Conservation (phyloP, 2,329 filamentous ascomycete genomes). For the Neurospora crassa region DNA sequence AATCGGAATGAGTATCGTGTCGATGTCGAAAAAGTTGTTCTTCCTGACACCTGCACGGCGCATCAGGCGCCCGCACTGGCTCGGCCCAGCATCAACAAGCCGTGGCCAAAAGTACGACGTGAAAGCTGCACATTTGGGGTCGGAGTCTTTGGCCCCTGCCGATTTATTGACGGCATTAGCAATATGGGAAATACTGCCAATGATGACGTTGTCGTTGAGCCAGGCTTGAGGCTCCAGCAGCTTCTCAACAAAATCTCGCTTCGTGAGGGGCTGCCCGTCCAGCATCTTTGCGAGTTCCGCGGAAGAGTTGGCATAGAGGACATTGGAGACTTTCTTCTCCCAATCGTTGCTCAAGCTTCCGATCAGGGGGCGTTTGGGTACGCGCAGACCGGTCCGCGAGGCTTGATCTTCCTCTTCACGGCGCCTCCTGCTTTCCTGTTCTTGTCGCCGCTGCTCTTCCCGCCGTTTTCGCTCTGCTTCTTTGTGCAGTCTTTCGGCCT, state of each 20-base stretch:
- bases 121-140: constrained; percentile 53
- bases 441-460: constrained; percentile 17
- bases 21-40: constrained; percentile 53
- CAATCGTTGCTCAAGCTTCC: constrained; percentile 26
- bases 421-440: constrained; percentile 14
- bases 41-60: constrained; percentile 46
- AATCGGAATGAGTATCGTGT: constrained; percentile 62
- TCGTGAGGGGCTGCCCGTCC: constrained; percentile 40
- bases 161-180: constrained; percentile 48
- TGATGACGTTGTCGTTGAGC: constrained; percentile 72
- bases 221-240: constrained; percentile 49
- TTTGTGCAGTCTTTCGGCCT: constrained; percentile 15
- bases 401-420: constrained; percentile 12
- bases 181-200: constrained; percentile 53
- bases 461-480: constrained; percentile 11
- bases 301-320: constrained; percentile 25
- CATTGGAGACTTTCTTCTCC: constrained; percentile 25
- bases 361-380: constrained; percentile 19
- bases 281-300: constrained; percentile 34
- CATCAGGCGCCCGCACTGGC: constrained; percentile 43
- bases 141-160: constrained; percentile 40
- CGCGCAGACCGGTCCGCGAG: constrained; percentile 18
- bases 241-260: constrained; percentile 51
- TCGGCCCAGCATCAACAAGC: constrained; percentile 37
- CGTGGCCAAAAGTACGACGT: constrained; percentile 57